Evolutionary conservation across 345 rosid genomes (phyloP), one percentile per base, ranked within the genome.

Genomic region (Abelmoschus esculentus): DNA sequence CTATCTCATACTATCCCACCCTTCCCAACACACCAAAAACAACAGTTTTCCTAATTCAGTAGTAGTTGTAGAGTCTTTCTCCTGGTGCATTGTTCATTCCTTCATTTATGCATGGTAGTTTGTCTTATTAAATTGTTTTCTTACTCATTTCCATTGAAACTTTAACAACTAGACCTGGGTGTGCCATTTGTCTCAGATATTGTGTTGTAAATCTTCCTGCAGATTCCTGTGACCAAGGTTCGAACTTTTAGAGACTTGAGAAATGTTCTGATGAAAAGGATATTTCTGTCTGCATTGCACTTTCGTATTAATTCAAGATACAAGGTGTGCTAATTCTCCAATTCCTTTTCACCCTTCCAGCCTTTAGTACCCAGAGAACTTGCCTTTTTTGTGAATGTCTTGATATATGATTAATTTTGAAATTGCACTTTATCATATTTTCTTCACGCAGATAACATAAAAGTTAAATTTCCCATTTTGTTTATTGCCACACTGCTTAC

Each of bases 211-310:
- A 36, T 75, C 70, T 77, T 74, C 49, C 66, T 87, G 81, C 91
- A 93, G 99, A 83, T 92, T 85, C 99, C 98, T 8, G 99, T 92
- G 68, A 85, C 73, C 70, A 90, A 89, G 82, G 98, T 92, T 75
- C 89, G 46, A 65, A 92, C 97, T 54, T 96, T 85, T 74, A 91
- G 92, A 68, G 98, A 96, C 82, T 79, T 96, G 82, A 91, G 96
- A 36, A 89, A 84, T 75, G 98, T 96, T 82, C 74, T 96, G 78
- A 96, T 96, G 98, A 96, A 96, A 78, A 85, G 99, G 78, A 96
- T 96, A 86, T 96, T 96, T 81, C 82, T 96, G 9, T 96, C 99
- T 78, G 96, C 99, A 59, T 85, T 92, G 82, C 99, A 96, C 82
- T 96, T 96, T 77, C 90, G 98, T 72, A 96, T 96, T 71, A 96